Evolutionary conservation across 176 grass and related monocot genomes (phyloP).

Genomic region (Musa itinerans): DNA sequence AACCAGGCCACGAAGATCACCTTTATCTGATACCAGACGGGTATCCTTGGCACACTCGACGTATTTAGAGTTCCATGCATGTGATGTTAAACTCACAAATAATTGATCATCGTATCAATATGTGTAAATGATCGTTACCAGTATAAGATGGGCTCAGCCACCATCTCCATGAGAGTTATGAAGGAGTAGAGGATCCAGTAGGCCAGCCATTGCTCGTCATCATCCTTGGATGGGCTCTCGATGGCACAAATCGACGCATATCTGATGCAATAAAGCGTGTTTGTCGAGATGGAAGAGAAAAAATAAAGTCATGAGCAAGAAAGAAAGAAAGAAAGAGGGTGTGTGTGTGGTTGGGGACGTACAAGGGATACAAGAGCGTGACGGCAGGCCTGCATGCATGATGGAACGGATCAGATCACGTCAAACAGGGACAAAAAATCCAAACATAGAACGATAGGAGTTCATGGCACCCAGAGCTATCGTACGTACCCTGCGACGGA

Average conservation of each 20-base stretch:
- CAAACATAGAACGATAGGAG: neutral
- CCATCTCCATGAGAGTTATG: constrained; percentile 71
- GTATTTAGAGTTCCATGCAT: too few relatives aligned
- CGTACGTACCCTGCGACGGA: constrained; percentile 56
- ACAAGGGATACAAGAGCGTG: constrained; percentile 66
- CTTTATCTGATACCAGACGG: constrained; percentile 85
- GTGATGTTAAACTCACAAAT: too few relatives aligned
- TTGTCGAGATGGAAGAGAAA: neutral
- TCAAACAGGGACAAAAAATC: neutral
- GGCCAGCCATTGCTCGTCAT: constrained; percentile 80
- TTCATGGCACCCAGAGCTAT: too few relatives aligned
- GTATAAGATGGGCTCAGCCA: constrained; percentile 58
- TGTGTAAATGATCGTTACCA: constrained; percentile 22
- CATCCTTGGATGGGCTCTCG: constrained; percentile 55
- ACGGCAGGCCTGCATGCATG: constrained; percentile 48
- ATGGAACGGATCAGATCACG: neutral
- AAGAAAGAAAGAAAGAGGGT: neutral
- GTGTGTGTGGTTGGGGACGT: constrained; percentile 9
- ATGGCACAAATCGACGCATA: constrained; percentile 75
- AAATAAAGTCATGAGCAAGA: neutral
- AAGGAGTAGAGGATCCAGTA: constrained; percentile 89
- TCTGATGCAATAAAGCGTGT: constrained; percentile 12
- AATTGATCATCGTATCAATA: neutral
- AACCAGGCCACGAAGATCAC: constrained; percentile 68
- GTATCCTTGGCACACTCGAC: constrained; percentile 24